These are phyloP conservation scores for Kurtzmaniella quercitrusa DNA, from an alignment of 1,139 yeast genomes.

Conservation along the genomic window DNA sequence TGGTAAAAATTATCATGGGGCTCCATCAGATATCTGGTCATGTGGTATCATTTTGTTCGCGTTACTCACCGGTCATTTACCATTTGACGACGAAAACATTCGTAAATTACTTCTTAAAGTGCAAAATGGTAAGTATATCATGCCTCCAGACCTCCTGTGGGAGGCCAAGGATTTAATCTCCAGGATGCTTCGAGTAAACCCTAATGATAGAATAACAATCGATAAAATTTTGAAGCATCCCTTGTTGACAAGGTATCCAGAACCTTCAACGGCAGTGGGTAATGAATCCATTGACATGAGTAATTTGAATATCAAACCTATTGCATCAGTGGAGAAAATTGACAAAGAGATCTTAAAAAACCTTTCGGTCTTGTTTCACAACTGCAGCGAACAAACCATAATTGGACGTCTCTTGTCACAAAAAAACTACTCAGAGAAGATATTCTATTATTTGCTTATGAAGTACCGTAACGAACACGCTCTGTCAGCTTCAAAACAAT, in stretches of 20 bases:
- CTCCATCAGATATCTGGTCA: slow-evolving; percentile 97
- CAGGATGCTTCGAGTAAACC: slow-evolving; percentile 78
- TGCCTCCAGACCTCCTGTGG: slow-evolving; percentile 73
- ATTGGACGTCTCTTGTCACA: slow-evolving; percentile 55
- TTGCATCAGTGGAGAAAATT: slow-evolving; percentile 53
- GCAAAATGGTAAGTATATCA: slow-evolving; percentile 79
- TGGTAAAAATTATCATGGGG: slow-evolving; percentile 92
- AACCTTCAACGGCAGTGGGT: slow-evolving; percentile 19
- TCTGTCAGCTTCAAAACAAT: slow-evolving; percentile 15
- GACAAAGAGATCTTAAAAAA: slow-evolving; percentile 83
- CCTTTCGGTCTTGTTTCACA: slow-evolving; percentile 87
- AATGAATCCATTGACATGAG: slow-evolving; percentile 16
- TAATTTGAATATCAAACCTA: slow-evolving; percentile 40
- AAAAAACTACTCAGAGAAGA: slow-evolving; percentile 75
- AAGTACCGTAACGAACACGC: slow-evolving; percentile 80
- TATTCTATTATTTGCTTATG: slow-evolving; percentile 78
- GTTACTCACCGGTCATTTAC: slow-evolving; percentile 86
- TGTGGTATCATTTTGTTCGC: slow-evolving; percentile 96
- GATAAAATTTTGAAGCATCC: slow-evolving; percentile 76
- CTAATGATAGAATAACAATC: slow-evolving; percentile 72
- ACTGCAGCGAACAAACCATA: slow-evolving; percentile 62
- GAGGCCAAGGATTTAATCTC: slow-evolving; percentile 88
- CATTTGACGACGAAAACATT: slow-evolving; percentile 95
- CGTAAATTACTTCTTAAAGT: slow-evolving; percentile 82
- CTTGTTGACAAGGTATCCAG: slow-evolving; percentile 68